Base-by-base conservation (phyloP, 345 rosid genomes). In the Draba incana region DNA sequence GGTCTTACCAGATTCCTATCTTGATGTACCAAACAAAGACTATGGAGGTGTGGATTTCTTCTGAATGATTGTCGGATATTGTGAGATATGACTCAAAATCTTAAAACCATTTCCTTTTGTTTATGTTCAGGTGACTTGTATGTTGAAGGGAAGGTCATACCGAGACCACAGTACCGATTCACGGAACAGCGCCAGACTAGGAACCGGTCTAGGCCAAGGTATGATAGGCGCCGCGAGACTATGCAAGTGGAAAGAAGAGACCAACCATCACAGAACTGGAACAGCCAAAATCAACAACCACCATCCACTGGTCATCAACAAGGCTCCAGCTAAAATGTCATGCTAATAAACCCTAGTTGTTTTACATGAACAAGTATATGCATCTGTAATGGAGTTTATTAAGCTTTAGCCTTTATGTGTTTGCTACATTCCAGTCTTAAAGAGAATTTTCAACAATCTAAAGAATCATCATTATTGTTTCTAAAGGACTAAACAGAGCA, bases 1-100 rank as follows among this genome's bases (percentile, higher is more conserved):
- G 99, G 97, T 94, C 35, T 78, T 94, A 16, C 97, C 96, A 0
- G 99, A 94, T 86, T 94, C 99, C 3, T 91, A 87, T 70, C 89
- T 88, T 24, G 99, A 91, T 66, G 99, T 94, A 50, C 99, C 95
- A 50, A 90, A 88, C 81, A 94, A 89, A 75, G 99, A 94, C 68
- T 94, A 94, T 72, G 99, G 97, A 81, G 99, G 99, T 91, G 47
- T 16, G 88, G 27, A 50, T 14, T 16, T 27, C 10, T 6, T 51
- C 37, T 61, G 64, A 27, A 53, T 44, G 10, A 5, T 62, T 53
- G 31, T 44, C 10, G 14, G 39, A 14, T 16, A 16, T 8, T 64
- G 10, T 27, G 64, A 42, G 58, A 50, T 67, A 2, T 11, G 33
- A n/a, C 14, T 46, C 23, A 15, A 46, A 46, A 38, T n/a, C 23